Evolutionary conservation across 2,329 filamentous ascomycete genomes (phyloP).

Genomic region (Metarhizium brunneum): DNA sequence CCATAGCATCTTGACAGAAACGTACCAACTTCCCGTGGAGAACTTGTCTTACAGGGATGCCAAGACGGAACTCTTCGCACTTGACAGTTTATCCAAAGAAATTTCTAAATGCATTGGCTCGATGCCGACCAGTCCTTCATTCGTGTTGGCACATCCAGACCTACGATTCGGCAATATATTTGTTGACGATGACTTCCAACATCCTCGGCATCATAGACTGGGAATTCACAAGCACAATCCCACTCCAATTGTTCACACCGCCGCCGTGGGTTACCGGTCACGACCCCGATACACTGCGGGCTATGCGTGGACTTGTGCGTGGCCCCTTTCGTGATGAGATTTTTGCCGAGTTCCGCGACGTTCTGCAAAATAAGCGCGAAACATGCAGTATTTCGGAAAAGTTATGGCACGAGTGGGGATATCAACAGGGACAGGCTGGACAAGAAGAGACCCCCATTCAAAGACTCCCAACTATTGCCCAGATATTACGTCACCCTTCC

Average conservation of each 20-base stretch:
- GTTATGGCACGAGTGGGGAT: neutral
- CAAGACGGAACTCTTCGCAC: neutral
- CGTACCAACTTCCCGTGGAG: neutral
- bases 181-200: neutral
- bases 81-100: neutral
- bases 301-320: too few relatives aligned
- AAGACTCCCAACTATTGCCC: neutral
- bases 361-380: neutral
- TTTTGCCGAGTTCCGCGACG: neutral
- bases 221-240: slow-evolving; percentile 12
- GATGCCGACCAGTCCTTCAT: neutral
- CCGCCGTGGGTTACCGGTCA: slow-evolving; percentile 11
- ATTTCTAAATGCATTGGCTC: neutral
- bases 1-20: neutral
- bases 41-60: neutral
- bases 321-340: neutral
- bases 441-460: neutral
- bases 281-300: neutral
- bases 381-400: neutral
- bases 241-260: slow-evolving; percentile 9
- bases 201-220: slow-evolving; percentile 17
- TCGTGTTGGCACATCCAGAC: neutral
- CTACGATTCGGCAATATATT: neutral
- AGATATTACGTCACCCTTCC: neutral
- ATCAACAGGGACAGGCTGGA: neutral